Evolutionary conservation across 2,329 filamentous ascomycete species (phyloP).

Genomic region (Colletotrichum theobromicola): DNA sequence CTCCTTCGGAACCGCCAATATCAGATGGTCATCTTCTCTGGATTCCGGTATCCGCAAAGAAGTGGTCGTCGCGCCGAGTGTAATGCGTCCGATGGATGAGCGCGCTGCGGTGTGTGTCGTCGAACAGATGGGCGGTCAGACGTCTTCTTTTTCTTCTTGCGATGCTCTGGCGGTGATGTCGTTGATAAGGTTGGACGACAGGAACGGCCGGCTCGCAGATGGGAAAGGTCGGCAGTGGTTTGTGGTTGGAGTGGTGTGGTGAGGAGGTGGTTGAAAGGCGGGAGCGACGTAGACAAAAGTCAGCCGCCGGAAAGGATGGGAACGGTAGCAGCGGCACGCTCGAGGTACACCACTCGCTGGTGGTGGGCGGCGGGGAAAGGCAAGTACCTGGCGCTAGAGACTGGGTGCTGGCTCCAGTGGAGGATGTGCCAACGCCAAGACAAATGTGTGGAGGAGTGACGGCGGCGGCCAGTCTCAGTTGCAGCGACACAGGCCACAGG

Average conservation of each 20-base stretch:
- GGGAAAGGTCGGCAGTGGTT: not conserved
- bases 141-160: not conserved
- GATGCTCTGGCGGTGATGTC: not conserved
- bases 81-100: not conserved
- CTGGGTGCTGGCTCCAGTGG: not conserved
- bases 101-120: not conserved
- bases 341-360: not conserved
- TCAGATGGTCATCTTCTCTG: conserved; percentile 22
- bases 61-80: conserved; percentile 26
- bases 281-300: conserved; percentile 7
- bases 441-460: conserved; percentile 4
- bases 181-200: not conserved
- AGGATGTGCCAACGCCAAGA: conserved; percentile 12
- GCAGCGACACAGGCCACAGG: conserved; percentile 12
- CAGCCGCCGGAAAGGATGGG: conserved; percentile 8
- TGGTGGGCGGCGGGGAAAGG: not conserved
- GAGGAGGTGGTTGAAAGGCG: not conserved
- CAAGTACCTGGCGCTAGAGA: not conserved
- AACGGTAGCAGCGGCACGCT: conserved; percentile 13
- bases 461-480: conserved; percentile 6
- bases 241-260: not conserved
- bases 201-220: not conserved
- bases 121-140: not conserved
- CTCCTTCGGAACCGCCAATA: conserved; percentile 28
- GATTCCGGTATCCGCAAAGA: conserved; percentile 20